phyloP scores from a whole-genome alignment of 2,329 filamentous ascomycete genomes.

The Colletotrichum spaethianum region DNA sequence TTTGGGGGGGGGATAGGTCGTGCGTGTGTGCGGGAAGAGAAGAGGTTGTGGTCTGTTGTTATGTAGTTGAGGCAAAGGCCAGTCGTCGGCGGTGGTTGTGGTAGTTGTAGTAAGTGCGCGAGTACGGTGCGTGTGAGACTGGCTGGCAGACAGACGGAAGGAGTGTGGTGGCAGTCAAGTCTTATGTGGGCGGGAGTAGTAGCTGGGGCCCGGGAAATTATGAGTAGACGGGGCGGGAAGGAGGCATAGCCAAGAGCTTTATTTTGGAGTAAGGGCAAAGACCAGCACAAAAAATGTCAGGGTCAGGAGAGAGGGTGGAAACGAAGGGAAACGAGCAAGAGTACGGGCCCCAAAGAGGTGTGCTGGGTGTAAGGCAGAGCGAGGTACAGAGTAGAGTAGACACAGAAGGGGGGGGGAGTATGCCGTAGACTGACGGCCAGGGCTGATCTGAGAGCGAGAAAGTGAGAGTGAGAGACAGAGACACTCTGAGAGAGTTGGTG shows the following conservation, averaged over 20 bases:
- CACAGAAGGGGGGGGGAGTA: slow-evolving; percentile 1
- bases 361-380: slow-evolving; percentile 15
- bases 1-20: not conserved
- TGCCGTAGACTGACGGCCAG: slow-evolving; percentile 15
- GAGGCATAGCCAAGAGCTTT: slow-evolving; percentile 41
- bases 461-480: not conserved
- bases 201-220: slow-evolving; percentile 41
- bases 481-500: slow-evolving; percentile 9
- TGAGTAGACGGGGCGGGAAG: slow-evolving; percentile 41
- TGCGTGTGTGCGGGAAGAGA: not conserved
- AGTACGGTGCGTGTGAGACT: slow-evolving; percentile 29
- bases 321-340: slow-evolving; percentile 40
- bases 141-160: slow-evolving; percentile 23
- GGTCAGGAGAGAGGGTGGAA: slow-evolving; percentile 40
- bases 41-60: slow-evolving; percentile 15
- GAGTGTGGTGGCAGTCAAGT: slow-evolving; percentile 39
- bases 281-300: slow-evolving; percentile 35
- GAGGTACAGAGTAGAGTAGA: slow-evolving; percentile 2
- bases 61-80: slow-evolving; percentile 24
- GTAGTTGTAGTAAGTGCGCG: slow-evolving; percentile 3
- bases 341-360: slow-evolving; percentile 25
- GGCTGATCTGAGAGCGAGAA: slow-evolving; percentile 3
- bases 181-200: slow-evolving; percentile 41
- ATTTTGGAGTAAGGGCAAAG: slow-evolving; percentile 41
- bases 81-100: slow-evolving; percentile 19